phyloP scores from a whole-genome alignment of 192 early-diverging fungal species.

The Gorgonomyces haynaldii region DNA sequence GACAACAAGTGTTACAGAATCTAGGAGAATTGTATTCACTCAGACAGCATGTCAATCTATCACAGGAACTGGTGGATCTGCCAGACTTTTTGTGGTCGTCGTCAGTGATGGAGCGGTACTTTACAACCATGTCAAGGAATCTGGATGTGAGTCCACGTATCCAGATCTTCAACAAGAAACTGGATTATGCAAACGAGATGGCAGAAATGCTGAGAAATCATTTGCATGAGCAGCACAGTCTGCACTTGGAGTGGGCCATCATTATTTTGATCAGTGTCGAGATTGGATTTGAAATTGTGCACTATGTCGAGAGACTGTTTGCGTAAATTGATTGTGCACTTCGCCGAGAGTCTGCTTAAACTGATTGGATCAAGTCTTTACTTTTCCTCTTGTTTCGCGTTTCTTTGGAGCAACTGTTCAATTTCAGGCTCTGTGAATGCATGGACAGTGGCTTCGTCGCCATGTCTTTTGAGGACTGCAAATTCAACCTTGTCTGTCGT shows the following conservation, averaged over 20 bases:
- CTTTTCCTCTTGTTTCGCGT: too few relatives aligned
- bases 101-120: slow-evolving; percentile 35
- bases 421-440: slow-evolving; percentile 65
- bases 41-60: slow-evolving; percentile 42
- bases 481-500: slow-evolving; percentile 94
- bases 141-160: slow-evolving; percentile 47
- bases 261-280: slow-evolving; percentile 34
- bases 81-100: slow-evolving; percentile 53
- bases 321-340: too few relatives aligned
- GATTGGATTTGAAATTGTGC: slow-evolving; percentile 22
- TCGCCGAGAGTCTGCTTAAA: too few relatives aligned
- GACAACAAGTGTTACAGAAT: slow-evolving; percentile 31
- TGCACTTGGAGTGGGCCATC: slow-evolving; percentile 32
- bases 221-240: slow-evolving; percentile 39
- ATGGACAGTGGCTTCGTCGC: slow-evolving; percentile 50
- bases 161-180: slow-evolving; percentile 47
- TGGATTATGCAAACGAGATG: slow-evolving; percentile 58
- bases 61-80: slow-evolving; percentile 44
- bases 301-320: slow-evolving; percentile 29
- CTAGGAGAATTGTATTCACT: slow-evolving; percentile 40
- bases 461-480: slow-evolving; percentile 62
- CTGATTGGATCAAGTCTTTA: too few relatives aligned
- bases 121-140: slow-evolving; percentile 32
- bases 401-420: slow-evolving; percentile 70
- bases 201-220: slow-evolving; percentile 40